Conservation (phyloP, 306 rosid species). For the Cicer yamashitae region DNA sequence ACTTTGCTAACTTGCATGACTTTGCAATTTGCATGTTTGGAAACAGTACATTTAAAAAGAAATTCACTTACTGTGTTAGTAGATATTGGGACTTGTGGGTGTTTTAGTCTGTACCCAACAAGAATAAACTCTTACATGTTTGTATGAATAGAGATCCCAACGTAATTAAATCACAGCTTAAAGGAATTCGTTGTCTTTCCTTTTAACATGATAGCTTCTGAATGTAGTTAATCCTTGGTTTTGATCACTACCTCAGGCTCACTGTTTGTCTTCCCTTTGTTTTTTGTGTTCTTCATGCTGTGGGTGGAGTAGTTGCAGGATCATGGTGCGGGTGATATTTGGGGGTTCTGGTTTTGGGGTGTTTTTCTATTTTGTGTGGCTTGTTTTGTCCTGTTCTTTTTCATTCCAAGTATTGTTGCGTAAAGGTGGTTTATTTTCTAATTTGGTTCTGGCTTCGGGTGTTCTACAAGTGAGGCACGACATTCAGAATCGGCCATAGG, state of each 20-base stretch:
- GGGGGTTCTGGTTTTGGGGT: background rate
- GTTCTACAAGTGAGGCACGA: background rate
- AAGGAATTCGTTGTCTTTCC: background rate
- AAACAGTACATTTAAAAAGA: background rate
- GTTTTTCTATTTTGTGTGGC: background rate
- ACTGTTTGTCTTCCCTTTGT: slow-evolving; percentile 4
- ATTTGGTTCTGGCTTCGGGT: background rate
- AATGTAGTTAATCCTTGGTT: slow-evolving; percentile 2
- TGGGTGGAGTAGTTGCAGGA: background rate
- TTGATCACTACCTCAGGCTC: background rate
- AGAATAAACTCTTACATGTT: background rate
- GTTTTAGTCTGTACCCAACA: background rate
- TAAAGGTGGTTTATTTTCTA: background rate
- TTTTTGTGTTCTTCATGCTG: background rate
- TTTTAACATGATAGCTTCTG: slow-evolving; percentile 6
- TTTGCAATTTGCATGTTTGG: background rate
- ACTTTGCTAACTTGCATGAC: background rate
- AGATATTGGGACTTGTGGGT: slow-evolving; percentile 12
- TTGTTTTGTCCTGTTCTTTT: background rate
- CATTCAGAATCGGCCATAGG: background rate
- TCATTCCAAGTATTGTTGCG: background rate
- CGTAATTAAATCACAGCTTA: slow-evolving; percentile 2
- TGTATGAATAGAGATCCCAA: slow-evolving; percentile 5
- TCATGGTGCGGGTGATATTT: background rate
- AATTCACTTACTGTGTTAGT: slow-evolving; percentile 9